phyloP scores from a whole-genome alignment of 441 rosid genomes.

The Erysimum pusillum region DNA sequence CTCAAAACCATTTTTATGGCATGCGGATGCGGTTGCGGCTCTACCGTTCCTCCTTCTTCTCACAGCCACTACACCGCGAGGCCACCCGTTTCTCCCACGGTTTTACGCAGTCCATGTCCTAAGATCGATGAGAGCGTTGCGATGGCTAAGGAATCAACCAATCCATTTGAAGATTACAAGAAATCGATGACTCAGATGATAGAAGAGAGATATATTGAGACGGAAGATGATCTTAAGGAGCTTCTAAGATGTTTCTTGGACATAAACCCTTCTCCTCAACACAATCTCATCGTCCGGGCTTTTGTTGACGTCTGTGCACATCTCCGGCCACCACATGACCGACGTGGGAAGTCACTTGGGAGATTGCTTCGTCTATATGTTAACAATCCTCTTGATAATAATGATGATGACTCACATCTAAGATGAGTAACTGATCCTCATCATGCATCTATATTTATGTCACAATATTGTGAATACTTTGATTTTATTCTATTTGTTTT shows the following conservation, averaged over 20 bases:
- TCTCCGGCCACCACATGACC: constrained; percentile 40
- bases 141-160: constrained; percentile 65
- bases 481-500: not conserved
- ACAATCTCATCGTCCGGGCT: constrained; percentile 65
- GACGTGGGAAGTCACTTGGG: constrained; percentile 46
- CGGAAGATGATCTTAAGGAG: constrained; percentile 65
- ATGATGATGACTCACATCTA: not conserved
- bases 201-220: constrained; percentile 62
- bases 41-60: constrained; percentile 15
- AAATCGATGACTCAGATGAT: constrained; percentile 80
- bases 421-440: constrained; percentile 21
- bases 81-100: constrained; percentile 41
- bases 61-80: constrained; percentile 36
- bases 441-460: not conserved
- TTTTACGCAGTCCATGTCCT: constrained; percentile 51
- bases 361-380: constrained; percentile 43
- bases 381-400: constrained; percentile 31
- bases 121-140: constrained; percentile 65
- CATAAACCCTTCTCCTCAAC: constrained; percentile 65
- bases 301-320: constrained; percentile 67
- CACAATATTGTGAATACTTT: constrained; percentile 28
- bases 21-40: constrained; percentile 50
- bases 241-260: constrained; percentile 76
- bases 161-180: constrained; percentile 72
- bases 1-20: constrained; percentile 46